Conservation (phyloP, 768 basidiomycete species). For the Lepiota venenata region DNA sequence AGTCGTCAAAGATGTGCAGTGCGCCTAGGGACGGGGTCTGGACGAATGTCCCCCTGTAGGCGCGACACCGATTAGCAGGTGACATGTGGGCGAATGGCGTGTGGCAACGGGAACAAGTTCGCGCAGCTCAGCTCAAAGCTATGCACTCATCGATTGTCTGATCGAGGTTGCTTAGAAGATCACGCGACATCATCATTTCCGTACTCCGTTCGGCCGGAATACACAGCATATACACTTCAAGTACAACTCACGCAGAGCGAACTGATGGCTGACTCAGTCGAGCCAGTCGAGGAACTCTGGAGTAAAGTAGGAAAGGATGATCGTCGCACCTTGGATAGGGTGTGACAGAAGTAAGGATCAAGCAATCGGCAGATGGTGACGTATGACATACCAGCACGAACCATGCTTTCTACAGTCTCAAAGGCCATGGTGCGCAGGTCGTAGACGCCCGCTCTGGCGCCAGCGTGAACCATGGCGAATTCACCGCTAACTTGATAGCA, state of each 20-base stretch:
- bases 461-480: slow-evolving; percentile 96
- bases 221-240: not conserved
- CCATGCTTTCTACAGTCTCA: slow-evolving; percentile 87
- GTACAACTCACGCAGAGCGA: not conserved
- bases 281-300: slow-evolving; percentile 94
- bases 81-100: not conserved
- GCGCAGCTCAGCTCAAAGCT: not conserved
- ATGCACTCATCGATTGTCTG: not conserved
- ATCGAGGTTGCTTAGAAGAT: not conserved
- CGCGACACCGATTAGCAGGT: slow-evolving; percentile 12
- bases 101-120: not conserved
- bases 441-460: slow-evolving; percentile 92
- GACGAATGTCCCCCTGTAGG: slow-evolving; percentile 51
- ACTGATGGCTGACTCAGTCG: not conserved
- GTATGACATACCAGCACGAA: slow-evolving; percentile 72
- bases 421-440: slow-evolving; percentile 91
- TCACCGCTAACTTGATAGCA: slow-evolving; percentile 98
- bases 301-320: slow-evolving; percentile 95
- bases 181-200: not conserved
- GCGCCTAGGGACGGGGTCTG: slow-evolving; percentile 50
- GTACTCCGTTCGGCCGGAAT: not conserved
- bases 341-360: not conserved
- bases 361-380: not conserved
- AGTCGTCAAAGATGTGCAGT: slow-evolving; percentile 53
- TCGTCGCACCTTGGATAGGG: slow-evolving; percentile 68